These are phyloP conservation scores for Calonectria pteridis DNA, from an alignment of 2,329 filamentous ascomycete genomes.

Conservation along the genomic window DNA sequence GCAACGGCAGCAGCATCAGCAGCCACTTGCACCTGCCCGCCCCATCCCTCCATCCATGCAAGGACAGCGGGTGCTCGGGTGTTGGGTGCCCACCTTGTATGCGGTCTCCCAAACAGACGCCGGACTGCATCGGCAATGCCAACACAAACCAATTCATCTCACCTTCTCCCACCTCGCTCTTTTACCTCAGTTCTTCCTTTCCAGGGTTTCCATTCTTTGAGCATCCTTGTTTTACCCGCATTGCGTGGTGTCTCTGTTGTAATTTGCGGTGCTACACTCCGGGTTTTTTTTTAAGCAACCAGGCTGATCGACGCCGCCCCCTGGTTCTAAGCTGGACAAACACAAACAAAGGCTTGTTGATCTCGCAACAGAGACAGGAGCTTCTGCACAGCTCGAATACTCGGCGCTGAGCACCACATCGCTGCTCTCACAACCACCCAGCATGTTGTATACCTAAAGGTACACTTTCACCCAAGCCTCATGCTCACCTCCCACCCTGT, in stretches of 20 bases:
- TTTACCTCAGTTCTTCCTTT: slow-evolving; percentile 7
- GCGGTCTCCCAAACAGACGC: slow-evolving; percentile 9
- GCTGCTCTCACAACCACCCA: slow-evolving; percentile 36
- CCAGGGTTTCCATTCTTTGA: slow-evolving; percentile 18
- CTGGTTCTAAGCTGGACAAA: slow-evolving; percentile 7
- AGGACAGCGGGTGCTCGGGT: slow-evolving; percentile 23
- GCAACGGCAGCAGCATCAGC: slow-evolving; percentile 17
- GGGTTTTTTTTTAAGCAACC: slow-evolving; percentile 3
- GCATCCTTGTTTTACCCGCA: slow-evolving; percentile 7
- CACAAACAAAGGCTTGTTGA: slow-evolving; percentile 25
- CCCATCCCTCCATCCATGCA: slow-evolving; percentile 15
- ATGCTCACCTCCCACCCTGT: background rate
- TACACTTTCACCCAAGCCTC: slow-evolving; percentile 25
- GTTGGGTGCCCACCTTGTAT: slow-evolving; percentile 23
- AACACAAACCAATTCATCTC: slow-evolving; percentile 13
- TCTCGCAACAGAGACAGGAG: slow-evolving; percentile 9
- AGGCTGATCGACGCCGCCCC: slow-evolving; percentile 5
- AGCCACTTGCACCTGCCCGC: slow-evolving; percentile 17
- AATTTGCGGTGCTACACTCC: slow-evolving; percentile 5
- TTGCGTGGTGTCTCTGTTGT: slow-evolving; percentile 18
- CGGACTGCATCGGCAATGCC: slow-evolving; percentile 16
- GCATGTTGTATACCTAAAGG: slow-evolving; percentile 45
- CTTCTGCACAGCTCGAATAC: slow-evolving; percentile 14
- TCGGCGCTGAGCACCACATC: slow-evolving; percentile 12
- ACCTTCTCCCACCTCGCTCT: slow-evolving; percentile 8